Conservation (phyloP, 31 red algal species). For the Porphyra umbilicalis region DNA sequence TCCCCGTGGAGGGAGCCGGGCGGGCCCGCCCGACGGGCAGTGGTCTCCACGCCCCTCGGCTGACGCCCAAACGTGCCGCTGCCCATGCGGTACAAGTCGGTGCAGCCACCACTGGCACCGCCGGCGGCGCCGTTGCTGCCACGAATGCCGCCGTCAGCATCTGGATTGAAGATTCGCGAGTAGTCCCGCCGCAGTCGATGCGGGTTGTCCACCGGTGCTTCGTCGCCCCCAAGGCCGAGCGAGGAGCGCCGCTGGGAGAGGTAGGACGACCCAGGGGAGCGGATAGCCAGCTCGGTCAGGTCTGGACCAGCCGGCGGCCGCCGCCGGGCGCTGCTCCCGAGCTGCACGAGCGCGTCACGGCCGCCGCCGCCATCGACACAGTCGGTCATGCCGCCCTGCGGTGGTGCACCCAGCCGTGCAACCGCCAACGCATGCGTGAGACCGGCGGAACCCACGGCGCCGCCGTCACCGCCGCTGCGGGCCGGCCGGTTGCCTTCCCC, state of each 20-base stretch:
- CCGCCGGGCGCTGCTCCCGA: not conserved
- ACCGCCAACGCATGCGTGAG: not conserved
- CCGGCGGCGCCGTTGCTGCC: not conserved
- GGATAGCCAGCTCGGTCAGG: slow-evolving; percentile 19
- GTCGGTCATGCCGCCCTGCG: too few relatives aligned
- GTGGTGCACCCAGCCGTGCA: not conserved
- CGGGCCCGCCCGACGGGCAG: not conserved
- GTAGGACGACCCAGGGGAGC: slow-evolving; percentile 35
- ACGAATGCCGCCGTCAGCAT: too few relatives aligned
- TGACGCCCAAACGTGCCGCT: not conserved
- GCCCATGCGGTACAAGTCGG: not conserved
- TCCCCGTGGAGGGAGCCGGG: not conserved
- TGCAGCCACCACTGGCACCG: not conserved
- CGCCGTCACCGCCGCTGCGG: not conserved
- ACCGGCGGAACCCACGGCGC: not conserved
- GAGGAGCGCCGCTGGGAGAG: slow-evolving; percentile 48
- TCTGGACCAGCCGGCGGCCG: not conserved
- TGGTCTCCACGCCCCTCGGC: too few relatives aligned
- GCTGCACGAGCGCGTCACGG: not conserved
- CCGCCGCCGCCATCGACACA: not conserved
- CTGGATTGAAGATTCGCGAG: slow-evolving; percentile 40
- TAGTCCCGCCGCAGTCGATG: slow-evolving; percentile 45
- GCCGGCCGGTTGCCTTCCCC: not conserved
- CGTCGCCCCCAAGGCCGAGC: slow-evolving; percentile 36
- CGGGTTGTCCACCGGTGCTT: slow-evolving; percentile 33